Evolutionary conservation across 176 grass and related monocot species (phyloP).

Genomic region (Coix lacrymajobi): DNA sequence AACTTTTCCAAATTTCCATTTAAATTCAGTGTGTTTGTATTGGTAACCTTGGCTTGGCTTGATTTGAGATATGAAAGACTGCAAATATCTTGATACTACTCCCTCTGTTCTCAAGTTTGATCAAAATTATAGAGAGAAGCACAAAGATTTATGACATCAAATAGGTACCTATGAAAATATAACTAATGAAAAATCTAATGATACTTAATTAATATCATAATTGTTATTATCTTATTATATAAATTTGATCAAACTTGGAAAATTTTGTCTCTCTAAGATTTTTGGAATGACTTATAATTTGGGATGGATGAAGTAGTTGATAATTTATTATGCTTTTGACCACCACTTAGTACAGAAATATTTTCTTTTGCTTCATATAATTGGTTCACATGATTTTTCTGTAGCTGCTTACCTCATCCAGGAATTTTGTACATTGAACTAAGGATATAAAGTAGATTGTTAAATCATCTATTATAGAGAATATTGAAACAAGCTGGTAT

Average conservation of each 20-base stretch:
- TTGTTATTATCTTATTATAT: too few species aligned
- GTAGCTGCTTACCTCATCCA: constrained; percentile 17
- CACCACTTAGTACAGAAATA: constrained; percentile 11
- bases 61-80: constrained; percentile 7
- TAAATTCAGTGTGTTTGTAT: neutral
- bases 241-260: too few species aligned
- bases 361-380: constrained; percentile 11
- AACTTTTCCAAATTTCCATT: neutral
- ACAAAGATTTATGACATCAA: too few species aligned
- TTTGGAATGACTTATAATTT: too few species aligned
- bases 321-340: neutral
- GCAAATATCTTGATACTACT: neutral
- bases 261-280: too few species aligned
- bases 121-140: too few species aligned
- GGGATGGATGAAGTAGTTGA: too few species aligned
- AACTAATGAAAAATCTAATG: too few species aligned
- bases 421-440: neutral
- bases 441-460: constrained; percentile 2
- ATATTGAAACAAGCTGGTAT: neutral
- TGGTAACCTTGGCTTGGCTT: neutral
- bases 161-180: too few species aligned
- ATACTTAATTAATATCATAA: too few species aligned
- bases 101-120: too few species aligned
- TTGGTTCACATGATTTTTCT: constrained; percentile 7
- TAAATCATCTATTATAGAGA: neutral